Evolutionary conservation across 2,329 filamentous ascomycete genomes (phyloP).

Genomic region (Mariannaea sp.): DNA sequence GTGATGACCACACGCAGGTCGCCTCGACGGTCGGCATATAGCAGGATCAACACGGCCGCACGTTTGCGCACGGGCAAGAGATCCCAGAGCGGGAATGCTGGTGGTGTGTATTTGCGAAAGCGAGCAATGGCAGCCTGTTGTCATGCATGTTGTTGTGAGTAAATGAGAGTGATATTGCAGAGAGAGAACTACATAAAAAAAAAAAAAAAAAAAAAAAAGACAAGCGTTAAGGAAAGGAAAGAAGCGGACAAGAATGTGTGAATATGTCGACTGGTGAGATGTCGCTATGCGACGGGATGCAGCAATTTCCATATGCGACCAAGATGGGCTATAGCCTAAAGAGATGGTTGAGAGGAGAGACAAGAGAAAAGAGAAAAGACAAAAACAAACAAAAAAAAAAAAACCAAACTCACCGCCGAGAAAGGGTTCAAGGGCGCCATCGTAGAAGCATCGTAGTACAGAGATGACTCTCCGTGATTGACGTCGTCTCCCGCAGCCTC

Average conservation of each 20-base stretch:
- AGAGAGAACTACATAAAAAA: neutral
- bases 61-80: conserved; percentile 66
- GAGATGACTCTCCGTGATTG: conserved; percentile 47
- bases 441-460: conserved; percentile 62
- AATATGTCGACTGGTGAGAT: no score
- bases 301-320: no score
- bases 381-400: neutral
- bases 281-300: no score
- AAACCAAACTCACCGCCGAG: conserved; percentile 53
- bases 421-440: conserved; percentile 62
- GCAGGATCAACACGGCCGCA: conserved; percentile 84
- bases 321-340: no score
- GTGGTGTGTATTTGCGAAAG: conserved; percentile 64
- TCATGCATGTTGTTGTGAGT: conserved; percentile 21
- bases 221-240: no score
- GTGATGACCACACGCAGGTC: conserved; percentile 75
- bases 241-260: no score
- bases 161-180: conserved; percentile 18
- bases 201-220: neutral
- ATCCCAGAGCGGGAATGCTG: conserved; percentile 66
- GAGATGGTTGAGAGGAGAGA: neutral
- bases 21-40: conserved; percentile 83
- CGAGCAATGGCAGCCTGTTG: conserved; percentile 62
- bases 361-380: neutral
- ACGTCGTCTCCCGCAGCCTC: conserved; percentile 28